Evolutionary conservation across 768 basidiomycete species (phyloP).

Genomic region (Lactarius sp.): DNA sequence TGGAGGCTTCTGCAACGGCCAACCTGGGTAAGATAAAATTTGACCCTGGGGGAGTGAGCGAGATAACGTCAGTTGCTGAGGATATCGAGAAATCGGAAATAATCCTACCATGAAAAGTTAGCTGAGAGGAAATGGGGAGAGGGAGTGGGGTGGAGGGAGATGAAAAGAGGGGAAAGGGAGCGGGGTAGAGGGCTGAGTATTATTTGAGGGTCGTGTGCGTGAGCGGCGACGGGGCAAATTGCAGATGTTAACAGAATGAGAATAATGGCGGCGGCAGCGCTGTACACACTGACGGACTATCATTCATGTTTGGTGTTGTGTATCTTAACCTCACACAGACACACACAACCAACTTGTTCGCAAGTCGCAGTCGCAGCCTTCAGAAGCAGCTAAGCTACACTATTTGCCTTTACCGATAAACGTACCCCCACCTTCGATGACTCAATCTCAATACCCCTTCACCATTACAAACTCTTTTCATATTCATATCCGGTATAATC

Average conservation of each 20-base stretch:
- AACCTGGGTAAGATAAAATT: slow-evolving; percentile 78
- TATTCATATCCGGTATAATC: background rate
- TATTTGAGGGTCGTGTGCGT: slow-evolving; percentile 17
- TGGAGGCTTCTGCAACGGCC: slow-evolving; percentile 27
- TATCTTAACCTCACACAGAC: background rate
- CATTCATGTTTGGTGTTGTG: slow-evolving; percentile 21
- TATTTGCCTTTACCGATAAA: background rate
- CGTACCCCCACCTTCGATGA: background rate
- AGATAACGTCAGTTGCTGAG: background rate
- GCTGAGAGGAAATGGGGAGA: background rate
- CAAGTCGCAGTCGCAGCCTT: too few species aligned
- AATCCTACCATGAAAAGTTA: slow-evolving; percentile 12
- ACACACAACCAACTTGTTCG: too few species aligned
- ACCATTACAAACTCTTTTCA: background rate
- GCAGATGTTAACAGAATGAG: background rate
- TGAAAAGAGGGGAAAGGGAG: background rate
- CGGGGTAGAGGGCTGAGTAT: slow-evolving; percentile 17
- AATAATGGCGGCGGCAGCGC: background rate
- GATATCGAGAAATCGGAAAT: slow-evolving; percentile 8
- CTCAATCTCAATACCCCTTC: background rate
- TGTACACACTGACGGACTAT: background rate
- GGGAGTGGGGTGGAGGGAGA: background rate
- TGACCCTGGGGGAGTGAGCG: slow-evolving; percentile 55
- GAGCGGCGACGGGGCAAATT: slow-evolving; percentile 8
- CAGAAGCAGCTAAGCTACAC: too few species aligned